Base-by-base conservation (phyloP, 176 grass and related monocot genomes). In the Eleusine indica region DNA sequence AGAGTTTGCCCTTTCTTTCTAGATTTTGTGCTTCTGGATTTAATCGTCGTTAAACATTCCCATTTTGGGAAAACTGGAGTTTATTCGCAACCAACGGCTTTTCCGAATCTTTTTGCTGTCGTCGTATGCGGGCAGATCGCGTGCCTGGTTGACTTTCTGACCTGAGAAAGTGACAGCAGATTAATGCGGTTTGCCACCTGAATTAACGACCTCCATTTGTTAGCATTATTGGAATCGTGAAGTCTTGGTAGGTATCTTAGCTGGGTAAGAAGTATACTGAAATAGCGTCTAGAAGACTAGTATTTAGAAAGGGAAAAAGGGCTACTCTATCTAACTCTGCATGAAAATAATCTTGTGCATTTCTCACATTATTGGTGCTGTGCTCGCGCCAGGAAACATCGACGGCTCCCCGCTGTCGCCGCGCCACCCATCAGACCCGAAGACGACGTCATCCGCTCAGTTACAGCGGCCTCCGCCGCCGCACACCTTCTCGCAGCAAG, bases 311-410 rank as follows among this genome's bases (percentile, higher is more conserved):
- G 19, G 19, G 2, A 10, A 1, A 19, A 67, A 38, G 4, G 10
- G 7, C 6, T 13, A 6, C n/a, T 3, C 5, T 5, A 1, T 16
- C 13, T 30, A 22, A 9, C 66, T 66, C 1, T 21, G 17, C 77
- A 0, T 53, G 63, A 13, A 30, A 17, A 15, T 56, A 8, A 15
- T 21, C 3, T 32, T 35, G 0, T 38, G 6, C 5, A 2, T 68
- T 18, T 76, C n/a, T 16, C 9, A 60, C 17, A 1, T 0, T 78
- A 18, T 2, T 40, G 0, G 1, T 39, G 32, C 32, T 35, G 80
- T 25, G 11, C 17, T 46, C 70, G 13, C 9, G 52, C 29, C 73
- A 90, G 88, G 48, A 4, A 63, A 68, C n/a, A 40, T 71, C 57
- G 72, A 73, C 73, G 73, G 58, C 21, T 0, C 16, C 4, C 25